Evolutionary conservation across 2,329 filamentous ascomycete genomes (phyloP).

Genomic region (Aspergillus brasiliensis): DNA sequence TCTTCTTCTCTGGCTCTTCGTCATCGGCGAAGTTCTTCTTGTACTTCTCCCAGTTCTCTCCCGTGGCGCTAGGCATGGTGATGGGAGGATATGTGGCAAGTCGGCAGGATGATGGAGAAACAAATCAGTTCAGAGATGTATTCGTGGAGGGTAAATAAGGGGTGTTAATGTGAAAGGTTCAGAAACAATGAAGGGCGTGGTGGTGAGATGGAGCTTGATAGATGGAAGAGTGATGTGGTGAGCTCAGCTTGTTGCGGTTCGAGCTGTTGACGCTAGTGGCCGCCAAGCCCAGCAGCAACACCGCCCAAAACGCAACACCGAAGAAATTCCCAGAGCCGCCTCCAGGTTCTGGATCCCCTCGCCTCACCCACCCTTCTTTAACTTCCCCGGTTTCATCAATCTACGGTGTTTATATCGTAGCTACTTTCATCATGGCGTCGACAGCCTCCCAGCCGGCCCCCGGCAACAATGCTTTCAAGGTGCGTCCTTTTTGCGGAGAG

Average conservation of each 20-base stretch:
- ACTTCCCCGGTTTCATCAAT: slow-evolving; percentile 24
- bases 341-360: slow-evolving; percentile 27
- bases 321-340: slow-evolving; percentile 40
- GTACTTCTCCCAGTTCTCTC: slow-evolving; percentile 97
- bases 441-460: slow-evolving; percentile 51
- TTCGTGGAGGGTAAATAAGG: background rate
- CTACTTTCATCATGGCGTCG: slow-evolving; percentile 51
- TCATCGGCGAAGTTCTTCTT: slow-evolving; percentile 96
- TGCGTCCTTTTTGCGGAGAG: slow-evolving; percentile 35
- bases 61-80: slow-evolving; percentile 88
- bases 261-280: slow-evolving; percentile 42
- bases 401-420: slow-evolving; percentile 30
- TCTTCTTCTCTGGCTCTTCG: slow-evolving; percentile 99
- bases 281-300: slow-evolving; percentile 42
- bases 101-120: slow-evolving; percentile 16
- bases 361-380: slow-evolving; percentile 22
- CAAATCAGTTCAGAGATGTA: slow-evolving; percentile 7
- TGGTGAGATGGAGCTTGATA: slow-evolving; percentile 12
- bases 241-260: slow-evolving; percentile 33
- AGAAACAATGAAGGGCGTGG: slow-evolving; percentile 1
- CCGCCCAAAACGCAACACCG: slow-evolving; percentile 40
- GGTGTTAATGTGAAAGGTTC: background rate
- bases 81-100: slow-evolving; percentile 51
- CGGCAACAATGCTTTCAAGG: slow-evolving; percentile 69
- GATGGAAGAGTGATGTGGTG: slow-evolving; percentile 30